phyloP scores from a whole-genome alignment of 805 yeast species.

The Ogataea neopini region DNA sequence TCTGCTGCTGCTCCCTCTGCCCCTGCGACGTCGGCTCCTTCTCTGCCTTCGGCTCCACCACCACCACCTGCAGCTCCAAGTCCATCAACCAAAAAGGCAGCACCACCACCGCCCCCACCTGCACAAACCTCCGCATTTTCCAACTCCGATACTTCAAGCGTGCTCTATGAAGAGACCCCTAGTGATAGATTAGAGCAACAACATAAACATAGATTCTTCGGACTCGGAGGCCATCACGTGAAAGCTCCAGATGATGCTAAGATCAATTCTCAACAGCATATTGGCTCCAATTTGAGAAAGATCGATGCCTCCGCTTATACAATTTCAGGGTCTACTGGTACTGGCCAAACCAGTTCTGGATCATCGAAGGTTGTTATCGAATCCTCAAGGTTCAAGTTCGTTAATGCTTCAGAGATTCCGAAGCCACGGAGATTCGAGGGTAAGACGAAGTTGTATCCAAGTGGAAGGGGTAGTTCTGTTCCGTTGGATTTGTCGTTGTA shows the following conservation, averaged over 20 bases:
- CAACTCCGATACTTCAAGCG: slow-evolving; percentile 1
- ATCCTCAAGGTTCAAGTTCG: slow-evolving; percentile 71
- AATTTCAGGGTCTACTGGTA: slow-evolving; percentile 42
- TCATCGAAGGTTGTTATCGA: slow-evolving; percentile 51
- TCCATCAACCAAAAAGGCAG: slow-evolving; percentile 20
- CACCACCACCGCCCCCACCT: slow-evolving; percentile 37
- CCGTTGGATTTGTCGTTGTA: slow-evolving; percentile 63
- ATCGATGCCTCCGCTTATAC: slow-evolving; percentile 69
- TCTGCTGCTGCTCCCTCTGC: slow-evolving; percentile 22
- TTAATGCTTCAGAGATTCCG: slow-evolving; percentile 70
- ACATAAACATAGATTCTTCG: slow-evolving; percentile 20
- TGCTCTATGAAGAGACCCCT: slow-evolving; percentile 26
- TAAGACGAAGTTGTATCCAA: slow-evolving; percentile 79
- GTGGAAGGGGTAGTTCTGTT: slow-evolving; percentile 92
- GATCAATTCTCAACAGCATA: slow-evolving; percentile 44
- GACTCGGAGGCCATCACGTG: slow-evolving; percentile 16
- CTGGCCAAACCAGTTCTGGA: slow-evolving; percentile 14
- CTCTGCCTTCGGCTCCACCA: slow-evolving; percentile 6
- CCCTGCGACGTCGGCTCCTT: slow-evolving; percentile 10
- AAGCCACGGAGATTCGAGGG: slow-evolving; percentile 81
- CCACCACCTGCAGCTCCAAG: slow-evolving; percentile 6
- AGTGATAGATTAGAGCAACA: slow-evolving; percentile 24
- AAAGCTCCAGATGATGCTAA: slow-evolving; percentile 33
- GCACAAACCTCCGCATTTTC: slow-evolving; percentile 15
- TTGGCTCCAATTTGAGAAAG: slow-evolving; percentile 55